Evolutionary conservation across 1,284 basidiomycete genomes (phyloP), one percentile per base, ranked within the genome.

Genomic region (Naganishia sp.): DNA sequence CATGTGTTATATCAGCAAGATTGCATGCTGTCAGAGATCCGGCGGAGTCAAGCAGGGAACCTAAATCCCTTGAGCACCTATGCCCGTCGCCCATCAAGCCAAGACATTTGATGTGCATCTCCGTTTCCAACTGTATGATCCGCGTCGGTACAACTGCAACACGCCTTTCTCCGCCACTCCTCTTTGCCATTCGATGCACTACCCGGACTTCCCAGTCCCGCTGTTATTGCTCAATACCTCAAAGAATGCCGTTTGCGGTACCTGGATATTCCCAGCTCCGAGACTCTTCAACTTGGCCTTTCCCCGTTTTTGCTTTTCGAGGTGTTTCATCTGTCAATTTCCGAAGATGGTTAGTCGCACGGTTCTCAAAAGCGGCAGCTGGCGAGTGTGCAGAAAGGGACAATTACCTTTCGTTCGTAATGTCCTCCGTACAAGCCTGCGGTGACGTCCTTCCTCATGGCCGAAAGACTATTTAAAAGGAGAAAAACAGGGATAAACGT

Each of bases 391-490:
- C 35, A 10, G 4, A 9, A 39, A 39, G 35, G 35, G 13, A 25
- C 9, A 41, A 55, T 45, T 28, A 68, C 63, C 58, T 69, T 69
- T 51, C 68, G 53, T 47, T 69, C 68, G 45, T 69, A 69, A 50
- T 69, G 68, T 85, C 92, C 92, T 76, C 93, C 93, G 73, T 96
- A 96, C 50, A 97, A 80, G 0, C 94, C 94, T 17, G 93, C 93
- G 0, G 94, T 96, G 28, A 99, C 95, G 73, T 99, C 95, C 66
- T 95, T 93, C 43, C 93, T 86, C 76, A 92, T 81, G 0, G 94
- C 92, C 42, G 89, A 89, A 53, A 97, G 78, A 1, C 87, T 72
- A 49, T n/a, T 2, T 3, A 32, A 6, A 39, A 2, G 35, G 35
- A 2, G 7, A 39, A n/a, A n/a, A n/a, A n/a, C n/a, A n/a, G n/a